These are phyloP conservation scores for Butyriboletus loyo DNA, from an alignment of 768 basidiomycete species.

Conservation along the genomic window DNA sequence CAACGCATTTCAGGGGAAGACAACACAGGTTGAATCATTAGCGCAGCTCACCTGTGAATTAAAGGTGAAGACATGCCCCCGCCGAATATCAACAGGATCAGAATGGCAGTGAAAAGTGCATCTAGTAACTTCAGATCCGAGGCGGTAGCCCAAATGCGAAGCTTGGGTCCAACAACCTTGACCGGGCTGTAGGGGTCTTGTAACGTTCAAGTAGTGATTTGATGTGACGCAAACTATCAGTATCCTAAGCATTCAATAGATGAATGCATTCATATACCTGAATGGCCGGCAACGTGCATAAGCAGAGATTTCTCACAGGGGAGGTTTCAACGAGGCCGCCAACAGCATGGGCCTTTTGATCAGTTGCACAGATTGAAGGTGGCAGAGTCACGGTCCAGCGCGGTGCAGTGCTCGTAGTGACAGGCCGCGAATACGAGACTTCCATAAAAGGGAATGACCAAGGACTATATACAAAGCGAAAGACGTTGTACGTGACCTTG, in stretches of 20 bases:
- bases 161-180: background rate
- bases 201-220: no score
- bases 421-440: background rate
- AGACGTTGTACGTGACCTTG: background rate
- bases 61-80: background rate
- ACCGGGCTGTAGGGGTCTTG: background rate
- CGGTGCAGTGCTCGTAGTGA: constrained; percentile 4
- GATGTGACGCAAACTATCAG: background rate
- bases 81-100: background rate
- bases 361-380: background rate
- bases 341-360: background rate
- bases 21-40: background rate
- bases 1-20: no score
- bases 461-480: constrained; percentile 1
- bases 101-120: background rate
- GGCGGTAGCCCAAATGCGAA: background rate
- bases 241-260: background rate
- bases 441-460: background rate
- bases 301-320: background rate
- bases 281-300: background rate
- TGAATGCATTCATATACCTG: background rate
- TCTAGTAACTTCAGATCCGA: background rate
- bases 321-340: background rate
- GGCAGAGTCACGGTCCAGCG: background rate
- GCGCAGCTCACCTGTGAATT: no score